Conservation (phyloP, 2,329 filamentous ascomycete genomes). For the Septoria linicola region DNA sequence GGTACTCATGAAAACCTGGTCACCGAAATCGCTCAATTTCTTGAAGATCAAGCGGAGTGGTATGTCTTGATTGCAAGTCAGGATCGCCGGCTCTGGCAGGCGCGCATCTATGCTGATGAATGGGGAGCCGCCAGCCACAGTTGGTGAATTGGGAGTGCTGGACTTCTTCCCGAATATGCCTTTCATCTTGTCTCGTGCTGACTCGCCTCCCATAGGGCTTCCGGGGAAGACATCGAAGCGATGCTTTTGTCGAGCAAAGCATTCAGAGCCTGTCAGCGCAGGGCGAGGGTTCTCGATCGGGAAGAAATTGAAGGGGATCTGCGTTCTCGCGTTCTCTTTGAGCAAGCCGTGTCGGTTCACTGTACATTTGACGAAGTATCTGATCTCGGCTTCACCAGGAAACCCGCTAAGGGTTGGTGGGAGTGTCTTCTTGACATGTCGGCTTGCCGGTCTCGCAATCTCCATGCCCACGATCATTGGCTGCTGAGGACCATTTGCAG, state of each 20-base stretch:
- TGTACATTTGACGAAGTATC: slow-evolving; percentile 95
- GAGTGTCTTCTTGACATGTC: slow-evolving; percentile 79
- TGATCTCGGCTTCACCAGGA: slow-evolving; percentile 81
- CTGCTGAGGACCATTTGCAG: slow-evolving; percentile 41
- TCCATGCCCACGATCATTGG: slow-evolving; percentile 48
- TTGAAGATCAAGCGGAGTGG: slow-evolving; percentile 78
- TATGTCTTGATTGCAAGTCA: slow-evolving; percentile 84
- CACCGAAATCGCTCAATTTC: slow-evolving; percentile 67
- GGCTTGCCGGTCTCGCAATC: slow-evolving; percentile 47
- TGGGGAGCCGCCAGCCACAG: slow-evolving; percentile 41
- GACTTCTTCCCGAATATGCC: slow-evolving; percentile 56
- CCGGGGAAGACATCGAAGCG: slow-evolving; percentile 49
- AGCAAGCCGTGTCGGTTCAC: slow-evolving; percentile 84
- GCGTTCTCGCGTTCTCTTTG: slow-evolving; percentile 78
- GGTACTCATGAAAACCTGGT: slow-evolving; percentile 71
- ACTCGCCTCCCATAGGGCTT: neutral
- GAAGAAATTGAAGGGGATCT: slow-evolving; percentile 73
- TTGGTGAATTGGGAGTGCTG: slow-evolving; percentile 24
- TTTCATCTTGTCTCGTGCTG: slow-evolving; percentile 52
- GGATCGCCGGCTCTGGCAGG: slow-evolving; percentile 79
- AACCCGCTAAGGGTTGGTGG: slow-evolving; percentile 88
- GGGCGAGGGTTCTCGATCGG: slow-evolving; percentile 87
- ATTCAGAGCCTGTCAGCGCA: slow-evolving; percentile 67
- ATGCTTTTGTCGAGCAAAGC: slow-evolving; percentile 74
- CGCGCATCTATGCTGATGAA: slow-evolving; percentile 77